These are phyloP conservation scores for Verticillium longisporum DNA, from an alignment of 2,329 filamentous ascomycete genomes.

Conservation along the genomic window DNA sequence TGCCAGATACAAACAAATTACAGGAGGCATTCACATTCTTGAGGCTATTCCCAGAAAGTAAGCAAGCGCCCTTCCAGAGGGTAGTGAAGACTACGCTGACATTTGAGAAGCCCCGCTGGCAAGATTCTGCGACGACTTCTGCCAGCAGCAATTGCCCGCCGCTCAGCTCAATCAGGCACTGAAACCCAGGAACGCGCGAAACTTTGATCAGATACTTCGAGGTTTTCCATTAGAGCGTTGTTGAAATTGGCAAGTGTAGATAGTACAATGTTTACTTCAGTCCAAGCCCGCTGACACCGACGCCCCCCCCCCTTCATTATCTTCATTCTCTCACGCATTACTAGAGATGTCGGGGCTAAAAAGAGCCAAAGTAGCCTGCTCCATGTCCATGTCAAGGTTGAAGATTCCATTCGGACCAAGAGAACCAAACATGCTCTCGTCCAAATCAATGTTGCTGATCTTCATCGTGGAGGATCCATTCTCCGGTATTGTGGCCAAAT, in stretches of 20 bases:
- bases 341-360: not conserved
- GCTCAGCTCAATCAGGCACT: not conserved
- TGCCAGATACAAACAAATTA: slow-evolving; percentile 4
- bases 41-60: slow-evolving; percentile 5
- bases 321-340: not conserved
- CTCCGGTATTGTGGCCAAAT: not conserved
- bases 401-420: slow-evolving; percentile 3
- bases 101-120: slow-evolving; percentile 2
- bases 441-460: not conserved
- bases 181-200: not conserved
- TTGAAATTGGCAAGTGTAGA: not conserved
- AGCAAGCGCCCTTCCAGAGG: not conserved
- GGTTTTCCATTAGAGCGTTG: not conserved
- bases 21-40: slow-evolving; percentile 3
- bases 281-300: not conserved
- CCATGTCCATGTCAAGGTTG: slow-evolving; percentile 4
- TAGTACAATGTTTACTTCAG: not conserved
- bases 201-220: not conserved
- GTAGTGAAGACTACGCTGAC: not conserved
- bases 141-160: not conserved
- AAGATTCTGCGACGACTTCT: slow-evolving; percentile 7
- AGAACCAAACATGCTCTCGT: slow-evolving; percentile 1
- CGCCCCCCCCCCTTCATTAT: not conserved
- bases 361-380: not conserved
- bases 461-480: not conserved